These are phyloP conservation scores for Penstemon eatonii DNA, from an alignment of 257 asterid species.

Conservation along the genomic window DNA sequence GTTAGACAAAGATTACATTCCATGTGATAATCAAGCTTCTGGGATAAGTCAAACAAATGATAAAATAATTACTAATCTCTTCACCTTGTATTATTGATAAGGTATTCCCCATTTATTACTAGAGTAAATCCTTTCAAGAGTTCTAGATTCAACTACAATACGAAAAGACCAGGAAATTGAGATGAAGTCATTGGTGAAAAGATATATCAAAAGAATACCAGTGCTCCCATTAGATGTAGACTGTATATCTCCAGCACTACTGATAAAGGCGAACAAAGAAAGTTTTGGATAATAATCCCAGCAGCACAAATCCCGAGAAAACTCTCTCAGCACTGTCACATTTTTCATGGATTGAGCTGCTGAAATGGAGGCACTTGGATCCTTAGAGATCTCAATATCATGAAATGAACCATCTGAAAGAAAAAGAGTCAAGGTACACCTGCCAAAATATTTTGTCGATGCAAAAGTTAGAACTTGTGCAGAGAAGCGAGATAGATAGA, in stretches of 20 bases:
- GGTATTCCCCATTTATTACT: conserved; percentile 12
- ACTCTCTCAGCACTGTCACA: conserved; percentile 45
- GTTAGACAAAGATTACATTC: conserved; percentile 13
- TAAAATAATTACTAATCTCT: conserved; percentile 20
- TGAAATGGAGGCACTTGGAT: conserved; percentile 72
- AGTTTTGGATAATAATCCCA: conserved; percentile 70
- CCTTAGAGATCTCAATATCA: conserved; percentile 80
- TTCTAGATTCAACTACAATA: conserved; percentile 15
- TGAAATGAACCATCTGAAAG: conserved; percentile 82
- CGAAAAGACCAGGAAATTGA: conserved; percentile 16
- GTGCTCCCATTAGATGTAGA: conserved; percentile 40
- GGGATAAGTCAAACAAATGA: conserved; percentile 13
- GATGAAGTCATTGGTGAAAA: conserved; percentile 19
- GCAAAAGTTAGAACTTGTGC: conserved; percentile 25
- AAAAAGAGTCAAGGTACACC: conserved; percentile 80
- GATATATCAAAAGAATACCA: conserved; percentile 38
- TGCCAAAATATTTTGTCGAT: conserved; percentile 39
- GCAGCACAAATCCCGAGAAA: conserved; percentile 65
- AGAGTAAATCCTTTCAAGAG: conserved; percentile 15
- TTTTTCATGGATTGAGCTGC: conserved; percentile 49
- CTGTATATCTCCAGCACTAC: conserved; percentile 47
- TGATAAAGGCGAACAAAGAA: conserved; percentile 56
- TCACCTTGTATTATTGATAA: conserved; percentile 14
- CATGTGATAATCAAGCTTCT: conserved; percentile 19
- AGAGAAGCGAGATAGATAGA: conserved; percentile 25